A percentile compares a stretch with the other conserved stretches of the same genome.
These are phyloP conservation scores for Hibiscus tridactylites DNA, from an alignment of 345 rosid genomes.

Conservation along the genomic window DNA sequence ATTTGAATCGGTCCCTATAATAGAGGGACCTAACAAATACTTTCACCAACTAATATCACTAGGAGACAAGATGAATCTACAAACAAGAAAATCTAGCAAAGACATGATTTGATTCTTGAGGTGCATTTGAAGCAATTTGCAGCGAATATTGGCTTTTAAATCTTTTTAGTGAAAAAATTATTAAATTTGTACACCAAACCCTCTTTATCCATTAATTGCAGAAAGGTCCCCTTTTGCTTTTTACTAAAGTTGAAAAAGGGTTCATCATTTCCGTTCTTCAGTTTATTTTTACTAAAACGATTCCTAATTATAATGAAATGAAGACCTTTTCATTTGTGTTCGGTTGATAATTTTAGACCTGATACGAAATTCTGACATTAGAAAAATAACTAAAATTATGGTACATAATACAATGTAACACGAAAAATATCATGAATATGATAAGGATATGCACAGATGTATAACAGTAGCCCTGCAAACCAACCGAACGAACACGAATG, in stretches of 20 bases:
- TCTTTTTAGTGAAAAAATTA: background rate
- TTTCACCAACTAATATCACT: background rate
- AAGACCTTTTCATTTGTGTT: too few species aligned
- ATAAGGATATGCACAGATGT: too few species aligned
- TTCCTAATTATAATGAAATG: background rate
- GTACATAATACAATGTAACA: too few species aligned
- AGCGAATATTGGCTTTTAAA: constrained; percentile 11
- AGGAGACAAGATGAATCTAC: constrained; percentile 5
- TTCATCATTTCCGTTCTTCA: background rate
- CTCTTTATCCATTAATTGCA: background rate
- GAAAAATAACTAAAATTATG: too few species aligned
- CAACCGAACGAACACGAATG: too few species aligned
- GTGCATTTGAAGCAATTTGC: constrained; percentile 13
- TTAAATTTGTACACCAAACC: background rate
- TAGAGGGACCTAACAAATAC: too few species aligned
- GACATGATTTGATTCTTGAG: constrained; percentile 11
- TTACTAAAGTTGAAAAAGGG: constrained; percentile 3
- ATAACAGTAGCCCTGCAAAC: too few species aligned
- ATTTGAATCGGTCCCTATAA: too few species aligned
- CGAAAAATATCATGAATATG: too few species aligned
- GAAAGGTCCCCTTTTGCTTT: background rate
- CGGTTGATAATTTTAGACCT: too few species aligned
- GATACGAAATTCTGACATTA: too few species aligned
- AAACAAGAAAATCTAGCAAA: background rate
- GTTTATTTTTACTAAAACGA: background rate